Base-by-base conservation (phyloP, 23 red algal genomes). In the Gracilaria gracilis region DNA sequence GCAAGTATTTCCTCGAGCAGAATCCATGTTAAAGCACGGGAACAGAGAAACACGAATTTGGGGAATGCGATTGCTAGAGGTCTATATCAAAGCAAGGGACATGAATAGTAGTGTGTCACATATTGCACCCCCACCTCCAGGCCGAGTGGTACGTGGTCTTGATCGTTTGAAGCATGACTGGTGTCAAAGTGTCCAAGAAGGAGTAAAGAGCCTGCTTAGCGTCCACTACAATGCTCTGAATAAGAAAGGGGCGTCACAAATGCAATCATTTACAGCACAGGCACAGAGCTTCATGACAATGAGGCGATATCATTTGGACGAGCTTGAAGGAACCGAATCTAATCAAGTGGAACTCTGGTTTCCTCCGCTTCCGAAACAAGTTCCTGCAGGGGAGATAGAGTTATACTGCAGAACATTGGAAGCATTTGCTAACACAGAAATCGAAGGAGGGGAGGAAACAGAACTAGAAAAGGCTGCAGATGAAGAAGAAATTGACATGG, bases 271-370 rank as follows among this genome's bases (percentile, higher is more conserved):
- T 27, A 77, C 81, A 34, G 73, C 66, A 57, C 81, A 85, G n/a
- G 90, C 79, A 32, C 59, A 77, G 23, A 74, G 64, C 36, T 85
- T 93, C 37, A 94, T 82, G 77, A 62, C 83, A 9, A 72, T 87
- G 57, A 88, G 75, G 51, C 67, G 83, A 13, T 59, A 87, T 81
- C 61, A 75, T 37, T 27, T 64, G 48, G 82, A 82, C 59, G 92
- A 87, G 28, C 39, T 78, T 38, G 92, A 75, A 51, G 75, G 42
- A 29, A 39, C 46, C 21, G 83, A 55, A 40, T 69, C 82, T 16
- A 70, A 66, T 42, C 53, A 51, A 51, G 62, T 94, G 72, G 92
- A 94, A 49, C 80, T 94, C 42, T 94, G 92, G 92, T 94, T 94
- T 47, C 92, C 92, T 17, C 82, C 92, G 25, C 53, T 94, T 59